A percentile compares a stretch with the other conserved stretches of the same genome.
phyloP scores from a whole-genome alignment of 441 rosid genomes.

The Populus hybrid region DNA sequence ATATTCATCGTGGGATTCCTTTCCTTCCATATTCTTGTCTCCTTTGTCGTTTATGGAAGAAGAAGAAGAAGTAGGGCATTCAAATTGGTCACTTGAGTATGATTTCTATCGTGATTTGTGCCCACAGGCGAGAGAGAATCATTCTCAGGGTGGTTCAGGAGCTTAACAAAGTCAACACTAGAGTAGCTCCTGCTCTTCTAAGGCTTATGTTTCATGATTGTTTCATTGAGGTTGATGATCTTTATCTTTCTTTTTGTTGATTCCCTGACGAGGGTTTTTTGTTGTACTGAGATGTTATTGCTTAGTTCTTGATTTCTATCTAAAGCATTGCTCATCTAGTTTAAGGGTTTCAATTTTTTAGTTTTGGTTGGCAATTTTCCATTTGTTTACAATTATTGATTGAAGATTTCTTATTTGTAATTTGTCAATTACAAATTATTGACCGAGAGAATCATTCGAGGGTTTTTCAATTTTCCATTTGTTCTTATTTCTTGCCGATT shows the following conservation, averaged over 20 bases:
- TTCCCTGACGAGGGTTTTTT: background rate
- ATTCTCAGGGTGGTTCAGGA: slow-evolving; percentile 49
- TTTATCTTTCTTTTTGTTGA: background rate
- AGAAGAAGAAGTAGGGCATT: slow-evolving; percentile 8
- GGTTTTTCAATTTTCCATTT: no score
- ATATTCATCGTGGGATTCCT: slow-evolving; percentile 14
- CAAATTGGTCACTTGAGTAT: slow-evolving; percentile 21
- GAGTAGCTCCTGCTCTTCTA: slow-evolving; percentile 73
- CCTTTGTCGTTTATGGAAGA: background rate
- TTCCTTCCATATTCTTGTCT: slow-evolving; percentile 29
- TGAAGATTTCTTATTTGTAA: no score
- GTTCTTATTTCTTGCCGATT: no score
- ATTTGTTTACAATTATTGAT: no score
- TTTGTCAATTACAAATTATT: no score
- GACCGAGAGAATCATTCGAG: no score
- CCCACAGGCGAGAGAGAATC: slow-evolving; percentile 62
- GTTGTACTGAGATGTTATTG: no score
- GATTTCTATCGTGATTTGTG: slow-evolving; percentile 61
- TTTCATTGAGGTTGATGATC: slow-evolving; percentile 60
- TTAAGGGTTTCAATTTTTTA: background rate
- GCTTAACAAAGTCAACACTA: slow-evolving; percentile 44
- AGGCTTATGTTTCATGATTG: slow-evolving; percentile 90
- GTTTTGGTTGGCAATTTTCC: no score
- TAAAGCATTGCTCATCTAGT: background rate
- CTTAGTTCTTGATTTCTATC: no score